phyloP scores from a whole-genome alignment of 2,329 filamentous ascomycete species.

The Orbilia javanica region DNA sequence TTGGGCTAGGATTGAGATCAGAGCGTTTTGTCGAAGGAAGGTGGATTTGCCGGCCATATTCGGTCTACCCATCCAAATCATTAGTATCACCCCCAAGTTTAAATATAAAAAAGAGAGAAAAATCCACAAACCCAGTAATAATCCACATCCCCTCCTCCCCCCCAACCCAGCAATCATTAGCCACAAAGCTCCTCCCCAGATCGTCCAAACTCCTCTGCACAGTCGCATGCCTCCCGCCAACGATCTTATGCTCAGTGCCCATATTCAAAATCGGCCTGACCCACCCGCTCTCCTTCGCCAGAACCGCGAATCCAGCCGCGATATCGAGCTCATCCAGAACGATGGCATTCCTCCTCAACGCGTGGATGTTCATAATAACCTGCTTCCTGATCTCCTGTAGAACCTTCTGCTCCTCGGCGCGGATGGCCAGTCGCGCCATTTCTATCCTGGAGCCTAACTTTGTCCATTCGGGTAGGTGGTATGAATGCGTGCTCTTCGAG shows the following conservation, averaged over 20 bases:
- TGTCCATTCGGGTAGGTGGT: slow-evolving; percentile 87
- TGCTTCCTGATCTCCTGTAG: slow-evolving; percentile 79
- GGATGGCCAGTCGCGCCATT: slow-evolving; percentile 80
- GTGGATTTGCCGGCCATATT: slow-evolving; percentile 99
- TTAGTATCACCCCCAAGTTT: background rate
- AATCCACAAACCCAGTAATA: slow-evolving; percentile 61
- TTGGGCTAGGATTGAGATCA: slow-evolving; percentile 94
- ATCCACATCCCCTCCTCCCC: slow-evolving; percentile 73
- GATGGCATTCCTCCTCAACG: slow-evolving; percentile 87
- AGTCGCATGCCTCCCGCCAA: slow-evolving; percentile 90
- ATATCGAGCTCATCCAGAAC: slow-evolving; percentile 95
- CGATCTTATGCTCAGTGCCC: slow-evolving; percentile 77
- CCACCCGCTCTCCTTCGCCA: slow-evolving; percentile 81
- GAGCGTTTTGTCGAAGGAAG: slow-evolving; percentile 92
- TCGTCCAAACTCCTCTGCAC: slow-evolving; percentile 85
- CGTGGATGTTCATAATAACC: slow-evolving; percentile 85
- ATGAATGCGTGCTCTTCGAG: slow-evolving; percentile 85
- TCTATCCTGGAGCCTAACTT: slow-evolving; percentile 83
- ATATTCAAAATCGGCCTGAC: slow-evolving; percentile 78
- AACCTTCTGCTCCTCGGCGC: slow-evolving; percentile 84
- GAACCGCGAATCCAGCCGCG: slow-evolving; percentile 82
- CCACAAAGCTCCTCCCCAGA: slow-evolving; percentile 83
- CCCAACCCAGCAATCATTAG: slow-evolving; percentile 88
- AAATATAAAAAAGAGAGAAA: background rate
- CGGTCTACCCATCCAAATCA: slow-evolving; percentile 69